phyloP scores from a whole-genome alignment of 805 yeast species.

The Metschnikowia kofuensis region DNA sequence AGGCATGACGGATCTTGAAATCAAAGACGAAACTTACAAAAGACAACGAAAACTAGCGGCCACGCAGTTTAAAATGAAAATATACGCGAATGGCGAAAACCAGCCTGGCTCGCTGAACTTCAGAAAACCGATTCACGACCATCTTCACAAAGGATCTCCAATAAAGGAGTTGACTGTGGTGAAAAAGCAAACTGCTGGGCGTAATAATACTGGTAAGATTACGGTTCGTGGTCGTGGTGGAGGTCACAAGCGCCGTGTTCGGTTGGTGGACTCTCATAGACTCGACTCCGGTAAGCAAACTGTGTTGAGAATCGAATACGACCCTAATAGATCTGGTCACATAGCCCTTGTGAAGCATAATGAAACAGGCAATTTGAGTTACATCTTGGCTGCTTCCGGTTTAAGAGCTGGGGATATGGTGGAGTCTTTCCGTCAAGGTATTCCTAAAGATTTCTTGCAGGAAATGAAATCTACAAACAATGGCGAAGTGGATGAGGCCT shows the following conservation, averaged over 20 bases:
- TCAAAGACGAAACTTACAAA: constrained; percentile 67
- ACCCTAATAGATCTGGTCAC: constrained; percentile 92
- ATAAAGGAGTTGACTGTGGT: constrained; percentile 70
- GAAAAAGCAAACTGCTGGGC: constrained; percentile 74
- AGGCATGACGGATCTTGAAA: constrained; percentile 70
- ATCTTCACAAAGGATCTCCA: constrained; percentile 85
- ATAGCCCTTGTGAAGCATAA: constrained; percentile 77
- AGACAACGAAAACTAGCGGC: constrained; percentile 72
- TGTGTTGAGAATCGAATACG: constrained; percentile 89
- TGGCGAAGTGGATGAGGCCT: constrained; percentile 88
- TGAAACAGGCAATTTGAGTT: constrained; percentile 60
- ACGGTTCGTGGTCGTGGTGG: constrained; percentile 97
- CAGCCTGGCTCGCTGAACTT: constrained; percentile 90
- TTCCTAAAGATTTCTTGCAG: constrained; percentile 67
- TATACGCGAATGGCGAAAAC: constrained; percentile 63
- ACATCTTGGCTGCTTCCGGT: constrained; percentile 90
- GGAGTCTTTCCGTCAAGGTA: constrained; percentile 85
- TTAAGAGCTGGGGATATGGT: constrained; percentile 89
- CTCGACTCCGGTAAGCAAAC: constrained; percentile 64
- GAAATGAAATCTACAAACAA: constrained; percentile 67
- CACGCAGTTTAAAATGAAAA: constrained; percentile 68
- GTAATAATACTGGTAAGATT: constrained; percentile 84
- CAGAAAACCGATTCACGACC: constrained; percentile 81
- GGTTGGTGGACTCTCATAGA: constrained; percentile 78
- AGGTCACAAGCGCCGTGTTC: constrained; percentile 85